A percentile compares a stretch with the other conserved stretches of the same genome.
These are phyloP conservation scores for Lasiosphaeris hirsuta DNA, from an alignment of 495 filamentous ascomycete genomes.

Conservation along the genomic window DNA sequence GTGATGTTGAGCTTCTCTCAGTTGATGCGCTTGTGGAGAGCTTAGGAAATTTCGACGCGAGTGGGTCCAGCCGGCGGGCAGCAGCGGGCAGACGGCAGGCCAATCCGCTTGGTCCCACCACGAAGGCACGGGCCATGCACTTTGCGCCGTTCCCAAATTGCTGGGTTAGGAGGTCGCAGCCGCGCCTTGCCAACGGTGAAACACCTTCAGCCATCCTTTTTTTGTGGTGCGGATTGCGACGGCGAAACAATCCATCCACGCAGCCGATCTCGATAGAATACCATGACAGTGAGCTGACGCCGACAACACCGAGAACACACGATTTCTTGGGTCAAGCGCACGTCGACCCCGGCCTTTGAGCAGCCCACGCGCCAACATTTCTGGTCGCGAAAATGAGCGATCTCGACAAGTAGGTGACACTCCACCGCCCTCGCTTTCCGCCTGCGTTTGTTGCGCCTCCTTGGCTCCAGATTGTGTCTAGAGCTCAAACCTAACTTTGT, in stretches of 20 bases:
- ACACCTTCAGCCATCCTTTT: not conserved
- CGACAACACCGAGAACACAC: not conserved
- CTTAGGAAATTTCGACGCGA: too few species aligned
- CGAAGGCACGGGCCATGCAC: not conserved
- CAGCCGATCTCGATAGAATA: not conserved
- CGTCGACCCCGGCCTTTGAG: not conserved
- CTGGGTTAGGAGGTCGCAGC: not conserved
- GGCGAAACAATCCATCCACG: too few species aligned
- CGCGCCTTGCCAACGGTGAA: not conserved
- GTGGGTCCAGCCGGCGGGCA: too few species aligned
- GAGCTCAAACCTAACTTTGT: not conserved
- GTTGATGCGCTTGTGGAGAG: not conserved
- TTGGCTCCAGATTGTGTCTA: not conserved
- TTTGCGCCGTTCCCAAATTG: not conserved
- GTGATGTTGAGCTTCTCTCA: not conserved
- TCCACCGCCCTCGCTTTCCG: not conserved
- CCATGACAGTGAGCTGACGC: not conserved
- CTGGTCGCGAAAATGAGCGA: constrained; percentile 26
- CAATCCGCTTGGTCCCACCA: not conserved
- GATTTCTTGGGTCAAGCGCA: not conserved
- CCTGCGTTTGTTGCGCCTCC: not conserved
- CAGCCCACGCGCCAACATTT: not conserved
- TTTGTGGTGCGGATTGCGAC: too few species aligned
- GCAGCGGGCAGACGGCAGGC: not conserved
- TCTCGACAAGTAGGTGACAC: constrained; percentile 27